Evolutionary conservation across 2,329 filamentous ascomycete species (phyloP), one percentile per base, ranked within the genome.

Genomic region (Apiospora rasikravindrae): DNA sequence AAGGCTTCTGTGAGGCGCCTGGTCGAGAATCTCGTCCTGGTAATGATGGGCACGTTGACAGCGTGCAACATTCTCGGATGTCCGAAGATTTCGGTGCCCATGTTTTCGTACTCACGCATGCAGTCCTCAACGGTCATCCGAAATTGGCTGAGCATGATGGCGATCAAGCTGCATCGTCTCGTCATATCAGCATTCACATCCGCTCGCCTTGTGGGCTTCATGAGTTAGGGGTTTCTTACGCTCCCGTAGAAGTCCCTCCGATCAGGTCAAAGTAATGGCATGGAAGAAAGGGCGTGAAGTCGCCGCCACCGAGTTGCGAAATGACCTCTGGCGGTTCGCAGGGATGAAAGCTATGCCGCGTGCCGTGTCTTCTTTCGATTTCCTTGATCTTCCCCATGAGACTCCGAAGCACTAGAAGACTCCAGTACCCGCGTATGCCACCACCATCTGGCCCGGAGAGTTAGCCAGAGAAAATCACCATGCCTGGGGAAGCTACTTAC

Each of bases 221-320:
- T 47, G 6, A 33, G 44, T 6, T 22, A 29, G 16, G 14, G 64
- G 3, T 33, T 33, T 33, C 73, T 71, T 45, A 74, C 72, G 70
- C 74, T 26, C 73, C 74, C 1, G 74, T 75, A 47, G 73, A 75
- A 4, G 73, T 73, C 14, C 74, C 73, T 3, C 61, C 72, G 45
- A 74, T 71, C 19, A 73, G 74, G 33, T 75, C 74, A 44, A 75
- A 75, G 24, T 73, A 75, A 44, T 74, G 74, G 19, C 74, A 74
- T 6, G 74, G 74, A 24, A 75, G 44, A 53, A 73, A 75, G 8
- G 71, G 67, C 4, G 45, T 73, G 68, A 33, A 64, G 16, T 47
- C n/a, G n/a, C 57, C 33, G n/a, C n/a, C 26, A 22, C 57, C 5
- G 16, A n/a, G 57, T 33, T 64, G 57, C 8, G 57, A 64, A 14